These are phyloP conservation scores for Beauveria sp. DNA, from an alignment of 2,329 filamentous ascomycete species.

Conservation along the genomic window DNA sequence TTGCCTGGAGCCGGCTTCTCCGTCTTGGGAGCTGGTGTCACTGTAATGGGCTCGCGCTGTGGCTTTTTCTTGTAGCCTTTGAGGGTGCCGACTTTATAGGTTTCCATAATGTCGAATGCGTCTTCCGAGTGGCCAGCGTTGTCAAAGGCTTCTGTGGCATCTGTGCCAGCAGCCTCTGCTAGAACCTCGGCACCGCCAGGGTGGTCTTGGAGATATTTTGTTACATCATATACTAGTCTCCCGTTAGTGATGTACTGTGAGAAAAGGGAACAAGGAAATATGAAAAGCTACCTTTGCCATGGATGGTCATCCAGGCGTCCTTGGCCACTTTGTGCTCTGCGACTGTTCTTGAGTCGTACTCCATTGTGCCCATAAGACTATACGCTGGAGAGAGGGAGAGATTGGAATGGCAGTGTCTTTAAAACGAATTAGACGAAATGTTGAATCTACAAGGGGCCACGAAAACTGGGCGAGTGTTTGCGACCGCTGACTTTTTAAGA, in stretches of 20 bases:
- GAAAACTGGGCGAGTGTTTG: neutral
- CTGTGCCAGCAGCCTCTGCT: constrained; percentile 68
- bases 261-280: neutral
- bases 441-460: neutral
- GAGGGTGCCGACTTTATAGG: constrained; percentile 30
- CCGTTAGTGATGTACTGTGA: neutral
- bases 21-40: neutral
- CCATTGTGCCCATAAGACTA: constrained; percentile 5
- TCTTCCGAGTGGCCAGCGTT: constrained; percentile 75
- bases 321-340: constrained; percentile 39
- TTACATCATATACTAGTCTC: constrained; percentile 44
- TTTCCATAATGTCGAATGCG: constrained; percentile 34
- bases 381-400: too few species aligned
- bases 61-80: constrained; percentile 21
- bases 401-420: neutral
- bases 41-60: neutral
- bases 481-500: neutral
- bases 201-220: constrained; percentile 51
- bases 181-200: constrained; percentile 72
- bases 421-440: neutral
- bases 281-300: constrained; percentile 37
- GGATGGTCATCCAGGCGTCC: constrained; percentile 48
- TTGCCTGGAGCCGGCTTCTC: neutral
- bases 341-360: constrained; percentile 32
- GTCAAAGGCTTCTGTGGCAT: constrained; percentile 74